Evolutionary conservation across 495 filamentous ascomycete genomes (phyloP), one percentile per base, ranked within the genome.

Genomic region (Aspergillus cristatus): DNA sequence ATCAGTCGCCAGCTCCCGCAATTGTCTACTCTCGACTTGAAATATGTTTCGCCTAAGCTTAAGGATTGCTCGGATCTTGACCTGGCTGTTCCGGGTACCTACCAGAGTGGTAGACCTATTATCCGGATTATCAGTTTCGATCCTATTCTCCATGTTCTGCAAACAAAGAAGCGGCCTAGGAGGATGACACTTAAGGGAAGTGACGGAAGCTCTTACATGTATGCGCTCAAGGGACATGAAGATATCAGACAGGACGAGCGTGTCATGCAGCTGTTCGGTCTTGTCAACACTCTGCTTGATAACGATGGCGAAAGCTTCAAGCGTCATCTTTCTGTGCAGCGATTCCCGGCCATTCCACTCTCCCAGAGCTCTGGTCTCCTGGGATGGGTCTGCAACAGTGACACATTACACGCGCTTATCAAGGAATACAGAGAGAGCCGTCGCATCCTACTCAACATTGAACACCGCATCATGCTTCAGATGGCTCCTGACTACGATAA

Each of bases 401-500:
- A 99, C 54, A 99, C 91, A 1, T 61, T 99, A 28, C 91, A 99
- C 53, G 84, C 94, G 14, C 71, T 99, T 14, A 97, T 99, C 51
- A 79, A 93, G 38, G 91, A 99, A 56, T 99, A 99, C 54, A 79
- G 91, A 36, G 93, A 99, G 55, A 91, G 84, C 38, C 79, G 91
- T 18, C 93, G 94, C 51, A 99, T 99, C 43, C 69, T 99, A 16
- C 78, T 99, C 32, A 99, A 99, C 48, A 99, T 99, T 43, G 91
- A 99, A 61, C 91, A 99, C 51, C 82, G 91, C 16, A 97, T 99
- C 51, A 99, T 99, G 91, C 69, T 99, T 24, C 91, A 99, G 56
- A 99, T 99, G 91, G 91, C 91, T 10, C 93, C 91, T 2, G 91
- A 99, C 57, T 97, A 96, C 53, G 91, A 99, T 46, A 95, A 93